Evolutionary conservation across 805 yeast species (phyloP).

Genomic region (Candida hispaniensis): DNA sequence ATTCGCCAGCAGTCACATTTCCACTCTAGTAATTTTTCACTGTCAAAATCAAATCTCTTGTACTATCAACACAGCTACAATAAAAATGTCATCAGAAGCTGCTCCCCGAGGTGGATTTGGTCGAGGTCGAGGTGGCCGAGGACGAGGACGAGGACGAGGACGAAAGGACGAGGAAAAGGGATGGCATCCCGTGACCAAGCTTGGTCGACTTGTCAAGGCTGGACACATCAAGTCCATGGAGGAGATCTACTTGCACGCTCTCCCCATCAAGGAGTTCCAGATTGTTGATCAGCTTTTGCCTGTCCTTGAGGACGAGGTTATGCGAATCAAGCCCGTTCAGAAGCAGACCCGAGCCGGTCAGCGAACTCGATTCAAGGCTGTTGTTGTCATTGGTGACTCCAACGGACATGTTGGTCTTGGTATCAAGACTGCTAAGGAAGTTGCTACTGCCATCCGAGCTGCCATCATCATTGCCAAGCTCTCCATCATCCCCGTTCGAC

Average conservation of each 20-base stretch:
- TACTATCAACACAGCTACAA: no score
- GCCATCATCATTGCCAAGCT: conserved; percentile 99
- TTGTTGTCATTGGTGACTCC: conserved; percentile 98
- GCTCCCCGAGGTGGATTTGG: conserved; percentile 32
- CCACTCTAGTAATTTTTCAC: no score
- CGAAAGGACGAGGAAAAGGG: conserved; percentile 80
- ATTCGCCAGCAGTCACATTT: no score
- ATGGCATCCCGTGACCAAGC: conserved; percentile 99
- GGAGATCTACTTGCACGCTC: conserved; percentile 98
- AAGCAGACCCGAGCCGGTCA: conserved; percentile 99
- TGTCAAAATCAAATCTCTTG: no score
- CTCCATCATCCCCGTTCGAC: conserved; percentile 98
- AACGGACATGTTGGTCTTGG: conserved; percentile 99
- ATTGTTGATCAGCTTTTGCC: conserved; percentile 95
- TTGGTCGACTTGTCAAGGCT: conserved; percentile 99
- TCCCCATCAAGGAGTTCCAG: conserved; percentile 99
- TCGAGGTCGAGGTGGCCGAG: conserved; percentile 16
- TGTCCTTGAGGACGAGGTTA: conserved; percentile 93
- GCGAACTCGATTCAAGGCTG: conserved; percentile 99
- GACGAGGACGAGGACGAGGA: conserved; percentile 9
- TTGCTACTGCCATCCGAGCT: conserved; percentile 99
- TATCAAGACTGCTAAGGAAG: conserved; percentile 99
- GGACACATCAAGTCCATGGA: conserved; percentile 94
- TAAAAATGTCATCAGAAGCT: conserved; percentile 16
- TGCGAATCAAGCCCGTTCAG: conserved; percentile 99